Percentiles rank a stretch among this genome's conserved stretches.
phyloP scores from a whole-genome alignment of 2,329 filamentous ascomycete genomes.

The Pyrenophora tritici-repentis region DNA sequence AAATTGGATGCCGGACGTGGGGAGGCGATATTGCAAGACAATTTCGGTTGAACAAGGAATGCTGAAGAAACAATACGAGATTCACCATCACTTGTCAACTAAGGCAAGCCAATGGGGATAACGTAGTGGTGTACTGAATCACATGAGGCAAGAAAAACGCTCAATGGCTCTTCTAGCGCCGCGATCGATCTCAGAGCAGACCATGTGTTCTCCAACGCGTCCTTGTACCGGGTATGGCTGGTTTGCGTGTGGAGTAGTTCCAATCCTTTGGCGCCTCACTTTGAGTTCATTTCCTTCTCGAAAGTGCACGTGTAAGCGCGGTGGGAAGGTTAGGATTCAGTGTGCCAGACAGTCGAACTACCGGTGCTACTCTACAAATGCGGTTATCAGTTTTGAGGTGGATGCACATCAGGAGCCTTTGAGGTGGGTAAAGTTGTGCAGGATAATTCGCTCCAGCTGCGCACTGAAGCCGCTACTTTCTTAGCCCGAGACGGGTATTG shows the following conservation, averaged over 20 bases:
- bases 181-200: conserved; percentile 9
- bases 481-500: no score
- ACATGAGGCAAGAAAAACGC: conserved; percentile 1
- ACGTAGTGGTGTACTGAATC: neutral
- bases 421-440: neutral
- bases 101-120: neutral
- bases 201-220: conserved; percentile 8
- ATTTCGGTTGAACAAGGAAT: conserved; percentile 8
- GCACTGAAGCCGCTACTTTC: no score
- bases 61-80: no score
- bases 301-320: conserved; percentile 17
- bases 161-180: neutral
- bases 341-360: conserved; percentile 1
- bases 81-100: neutral
- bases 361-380: conserved; percentile 4
- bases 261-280: conserved; percentile 14
- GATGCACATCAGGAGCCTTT: neutral
- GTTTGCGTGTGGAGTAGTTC: conserved; percentile 2
- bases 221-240: conserved; percentile 4
- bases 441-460: no score
- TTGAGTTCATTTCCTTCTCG: conserved; percentile 11
- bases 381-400: neutral
- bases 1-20: conserved; percentile 6
- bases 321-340: neutral
- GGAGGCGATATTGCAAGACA: conserved; percentile 2